These are phyloP conservation scores for Penicillium steckii DNA, from an alignment of 495 filamentous ascomycete genomes.

Conservation along the genomic window DNA sequence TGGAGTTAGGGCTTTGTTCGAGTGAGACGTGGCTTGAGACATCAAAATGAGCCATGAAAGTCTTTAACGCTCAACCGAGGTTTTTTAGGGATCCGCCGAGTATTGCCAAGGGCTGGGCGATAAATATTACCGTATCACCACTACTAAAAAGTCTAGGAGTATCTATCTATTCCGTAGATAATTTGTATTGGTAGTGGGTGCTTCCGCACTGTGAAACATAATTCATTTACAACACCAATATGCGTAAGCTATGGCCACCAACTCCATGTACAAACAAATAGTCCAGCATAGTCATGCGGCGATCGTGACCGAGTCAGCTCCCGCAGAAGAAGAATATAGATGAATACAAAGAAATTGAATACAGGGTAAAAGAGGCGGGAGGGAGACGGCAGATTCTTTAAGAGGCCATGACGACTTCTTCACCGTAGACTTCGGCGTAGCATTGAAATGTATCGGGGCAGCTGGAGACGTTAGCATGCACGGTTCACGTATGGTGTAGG, in stretches of 20 bases:
- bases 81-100: too few species aligned
- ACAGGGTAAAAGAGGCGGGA: not conserved
- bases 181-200: too few species aligned
- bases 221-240: not conserved
- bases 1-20: too few species aligned
- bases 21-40: too few species aligned
- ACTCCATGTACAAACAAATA: not conserved
- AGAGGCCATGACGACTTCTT: slow-evolving; percentile 15
- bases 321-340: slow-evolving; percentile 4
- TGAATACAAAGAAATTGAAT: slow-evolving; percentile 5
- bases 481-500: too few species aligned
- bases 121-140: too few species aligned
- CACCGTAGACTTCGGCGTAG: slow-evolving; percentile 49
- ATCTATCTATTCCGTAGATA: too few species aligned
- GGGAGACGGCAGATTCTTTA: not conserved
- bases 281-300: not conserved
- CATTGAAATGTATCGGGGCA: slow-evolving; percentile 46
- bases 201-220: not conserved
- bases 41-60: too few species aligned
- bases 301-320: not conserved
- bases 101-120: too few species aligned
- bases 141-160: too few species aligned
- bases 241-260: not conserved
- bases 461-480: too few species aligned
- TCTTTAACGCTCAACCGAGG: too few species aligned